Percentiles rank a stretch among this genome's conserved stretches.
Conservation (phyloP, 306 rosid species). For the Biancaea sappan region DNA sequence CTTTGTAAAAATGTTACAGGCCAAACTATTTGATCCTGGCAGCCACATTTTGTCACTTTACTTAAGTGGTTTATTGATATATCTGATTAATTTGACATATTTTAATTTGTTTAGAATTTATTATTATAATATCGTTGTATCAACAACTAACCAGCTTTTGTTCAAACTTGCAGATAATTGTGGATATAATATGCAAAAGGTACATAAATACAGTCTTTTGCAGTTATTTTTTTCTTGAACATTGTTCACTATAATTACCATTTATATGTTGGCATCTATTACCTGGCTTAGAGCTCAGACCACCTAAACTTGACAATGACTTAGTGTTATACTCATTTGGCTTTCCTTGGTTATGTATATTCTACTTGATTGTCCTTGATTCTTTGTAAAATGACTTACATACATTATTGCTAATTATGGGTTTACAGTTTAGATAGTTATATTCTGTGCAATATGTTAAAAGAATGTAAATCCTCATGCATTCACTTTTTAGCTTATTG, state of each 20-base stretch:
- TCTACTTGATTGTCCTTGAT: slow-evolving; percentile 3
- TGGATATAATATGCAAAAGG: slow-evolving; percentile 85
- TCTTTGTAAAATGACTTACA: not conserved
- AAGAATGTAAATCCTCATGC: not conserved
- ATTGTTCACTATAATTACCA: not conserved
- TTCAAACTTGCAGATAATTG: slow-evolving; percentile 66
- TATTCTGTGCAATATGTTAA: not conserved
- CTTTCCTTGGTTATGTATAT: slow-evolving; percentile 7
- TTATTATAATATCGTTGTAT: slow-evolving; percentile 27
- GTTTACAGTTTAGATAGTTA: not conserved
- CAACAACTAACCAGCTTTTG: slow-evolving; percentile 37
- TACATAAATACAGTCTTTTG: slow-evolving; percentile 37
- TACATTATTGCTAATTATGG: not conserved
- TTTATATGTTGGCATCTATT: not conserved
- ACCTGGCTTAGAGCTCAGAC: slow-evolving; percentile 19
- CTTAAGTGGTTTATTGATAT: not conserved
- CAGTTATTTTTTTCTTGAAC: not conserved
- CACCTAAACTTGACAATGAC: slow-evolving; percentile 4
- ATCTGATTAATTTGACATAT: not conserved
- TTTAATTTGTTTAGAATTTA: not conserved
- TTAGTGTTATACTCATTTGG: not conserved
- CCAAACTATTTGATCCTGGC: not conserved
- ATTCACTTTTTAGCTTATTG: not conserved
- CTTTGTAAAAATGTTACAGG: not conserved
- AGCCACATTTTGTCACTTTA: not conserved